Evolutionary conservation across 2,329 filamentous ascomycete genomes (phyloP), one percentile per base, ranked within the genome.

Genomic region (Pyrenophora tritici-repentis): DNA sequence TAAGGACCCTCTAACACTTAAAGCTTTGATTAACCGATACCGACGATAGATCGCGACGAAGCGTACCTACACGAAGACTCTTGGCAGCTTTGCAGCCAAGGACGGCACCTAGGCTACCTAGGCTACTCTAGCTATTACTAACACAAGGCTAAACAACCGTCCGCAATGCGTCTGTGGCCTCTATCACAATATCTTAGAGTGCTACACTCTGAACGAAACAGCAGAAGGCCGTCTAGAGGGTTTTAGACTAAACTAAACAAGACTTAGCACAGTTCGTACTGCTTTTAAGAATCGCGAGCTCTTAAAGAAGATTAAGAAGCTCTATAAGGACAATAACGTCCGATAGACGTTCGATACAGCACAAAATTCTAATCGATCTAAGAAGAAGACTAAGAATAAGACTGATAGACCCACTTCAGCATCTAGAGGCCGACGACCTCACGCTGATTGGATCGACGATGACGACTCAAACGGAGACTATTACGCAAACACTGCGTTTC

Each of bases 401-500:
- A n/a, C n/a, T n/a, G n/a, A n/a, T n/a, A n/a, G n/a, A n/a, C n/a
- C n/a, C n/a, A n/a, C n/a, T n/a, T n/a, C n/a, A n/a, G n/a, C n/a
- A n/a, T n/a, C n/a, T n/a, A n/a, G n/a, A n/a, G n/a, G n/a, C n/a
- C n/a, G n/a, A n/a, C n/a, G n/a, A n/a, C n/a, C n/a, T n/a, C n/a
- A n/a, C n/a, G n/a, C n/a, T n/a, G n/a, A n/a, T 18, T 5, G 18
- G 18, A 18, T 18, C 18, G 18, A 18, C 18, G 18, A 18, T 18
- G 5, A 18, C 18, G 18, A 18, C 18, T 18, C 5, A 18, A 18
- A 18, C 18, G 18, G 18, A 18, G 31, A 43, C 41, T 24, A 26
- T 16, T 43, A 43, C 31, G 41, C 31, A 43, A 43, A 43, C 32
- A 22, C 41, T 32, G 31, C 41, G 4, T 43, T n/a, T 26, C 12